These are phyloP conservation scores for Chalciporus pseudorubinellus DNA, from an alignment of 768 basidiomycete species.

Conservation along the genomic window DNA sequence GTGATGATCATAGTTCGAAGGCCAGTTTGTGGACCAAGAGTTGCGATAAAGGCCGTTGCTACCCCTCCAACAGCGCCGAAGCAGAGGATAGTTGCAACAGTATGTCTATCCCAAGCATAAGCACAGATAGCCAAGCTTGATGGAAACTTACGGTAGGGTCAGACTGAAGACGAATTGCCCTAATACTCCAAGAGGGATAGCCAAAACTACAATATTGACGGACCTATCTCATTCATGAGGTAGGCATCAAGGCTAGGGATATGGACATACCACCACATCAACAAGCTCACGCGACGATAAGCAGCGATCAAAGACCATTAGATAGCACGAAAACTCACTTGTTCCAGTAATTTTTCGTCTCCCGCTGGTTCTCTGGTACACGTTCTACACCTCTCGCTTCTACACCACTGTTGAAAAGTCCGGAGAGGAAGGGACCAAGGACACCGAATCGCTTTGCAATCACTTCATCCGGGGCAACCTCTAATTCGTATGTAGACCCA, in stretches of 20 bases:
- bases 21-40: slow-evolving; percentile 51
- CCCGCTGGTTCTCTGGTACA: slow-evolving; percentile 48
- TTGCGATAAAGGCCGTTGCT: slow-evolving; percentile 50
- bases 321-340: slow-evolving; percentile 30
- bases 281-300: slow-evolving; percentile 29
- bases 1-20: slow-evolving; percentile 54
- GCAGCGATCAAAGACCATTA: neutral
- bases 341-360: slow-evolving; percentile 44
- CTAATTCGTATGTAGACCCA: slow-evolving; percentile 6
- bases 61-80: slow-evolving; percentile 45
- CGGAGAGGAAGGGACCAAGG: slow-evolving; percentile 33
- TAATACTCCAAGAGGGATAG: slow-evolving; percentile 50
- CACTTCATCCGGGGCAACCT: slow-evolving; percentile 27
- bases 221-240: slow-evolving; percentile 33
- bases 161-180: slow-evolving; percentile 49
- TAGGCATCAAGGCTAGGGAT: neutral
- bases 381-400: slow-evolving; percentile 56
- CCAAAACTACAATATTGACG: slow-evolving; percentile 46
- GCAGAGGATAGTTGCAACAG: slow-evolving; percentile 43
- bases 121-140: neutral
- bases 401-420: slow-evolving; percentile 46
- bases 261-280: slow-evolving; percentile 43
- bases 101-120: slow-evolving; percentile 32
- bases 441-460: slow-evolving; percentile 31
- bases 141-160: slow-evolving; percentile 40